Conservation (phyloP, 1,139 yeast genomes). For the Wickerhamomyces sp. region DNA sequence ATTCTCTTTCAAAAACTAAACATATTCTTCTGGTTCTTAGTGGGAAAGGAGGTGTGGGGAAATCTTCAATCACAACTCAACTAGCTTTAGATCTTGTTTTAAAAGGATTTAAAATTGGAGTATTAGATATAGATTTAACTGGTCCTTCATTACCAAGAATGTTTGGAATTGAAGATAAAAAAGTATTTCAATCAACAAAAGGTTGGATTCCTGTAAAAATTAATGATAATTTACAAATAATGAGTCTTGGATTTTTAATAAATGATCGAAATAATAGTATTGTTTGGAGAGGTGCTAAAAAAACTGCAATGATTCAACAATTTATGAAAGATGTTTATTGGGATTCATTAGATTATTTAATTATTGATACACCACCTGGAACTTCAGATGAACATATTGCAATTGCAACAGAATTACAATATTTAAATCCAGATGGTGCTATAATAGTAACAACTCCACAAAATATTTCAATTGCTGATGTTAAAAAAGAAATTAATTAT, state of each 20-base stretch:
- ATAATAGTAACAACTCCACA: slow-evolving; percentile 96
- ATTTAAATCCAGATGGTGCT: slow-evolving; percentile 84
- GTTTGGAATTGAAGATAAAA: slow-evolving; percentile 82
- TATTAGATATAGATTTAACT: slow-evolving; percentile 88
- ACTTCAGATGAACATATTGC: slow-evolving; percentile 98
- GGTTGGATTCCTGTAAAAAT: slow-evolving; percentile 88
- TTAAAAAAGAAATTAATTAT: slow-evolving; percentile 87
- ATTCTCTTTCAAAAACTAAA: slow-evolving; percentile 55
- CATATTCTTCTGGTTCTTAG: slow-evolving; percentile 80
- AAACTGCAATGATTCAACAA: slow-evolving; percentile 96
- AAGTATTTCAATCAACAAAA: slow-evolving; percentile 73
- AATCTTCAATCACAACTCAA: slow-evolving; percentile 92
- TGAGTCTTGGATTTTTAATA: slow-evolving; percentile 88
- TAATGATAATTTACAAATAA: slow-evolving; percentile 42
- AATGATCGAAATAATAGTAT: slow-evolving; percentile 84
- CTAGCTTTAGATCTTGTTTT: slow-evolving; percentile 72
- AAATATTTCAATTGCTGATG: slow-evolving; percentile 88
- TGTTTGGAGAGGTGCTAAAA: slow-evolving; percentile 98
- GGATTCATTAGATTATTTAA: slow-evolving; percentile 66
- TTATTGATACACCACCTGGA: slow-evolving; percentile 98
- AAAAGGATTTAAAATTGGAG: slow-evolving; percentile 79
- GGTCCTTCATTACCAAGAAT: slow-evolving; percentile 97
- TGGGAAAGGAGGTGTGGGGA: slow-evolving; percentile 98
- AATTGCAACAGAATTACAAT: slow-evolving; percentile 83
- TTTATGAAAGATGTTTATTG: slow-evolving; percentile 86